A percentile compares a stretch with the other conserved stretches of the same genome.
Evolutionary conservation across 306 rosid species (phyloP).

Genomic region (Acacia confusa): DNA sequence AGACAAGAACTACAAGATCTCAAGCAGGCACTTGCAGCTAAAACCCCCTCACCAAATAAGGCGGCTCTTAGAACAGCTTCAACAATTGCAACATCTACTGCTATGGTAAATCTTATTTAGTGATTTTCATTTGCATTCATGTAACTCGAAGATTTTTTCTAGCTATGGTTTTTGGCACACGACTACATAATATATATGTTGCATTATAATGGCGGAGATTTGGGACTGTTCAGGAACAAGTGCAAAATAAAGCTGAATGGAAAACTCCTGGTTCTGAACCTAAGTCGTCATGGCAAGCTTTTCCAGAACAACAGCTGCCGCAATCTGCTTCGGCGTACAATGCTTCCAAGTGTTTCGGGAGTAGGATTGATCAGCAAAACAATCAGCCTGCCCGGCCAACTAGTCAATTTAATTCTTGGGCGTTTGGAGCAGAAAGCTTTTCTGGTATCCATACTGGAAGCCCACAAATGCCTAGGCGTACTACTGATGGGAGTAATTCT

Average conservation of each 20-base stretch:
- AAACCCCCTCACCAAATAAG: slow-evolving; percentile 55
- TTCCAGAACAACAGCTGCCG: slow-evolving; percentile 56
- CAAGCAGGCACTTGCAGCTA: slow-evolving; percentile 73
- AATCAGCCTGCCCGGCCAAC: slow-evolving; percentile 42
- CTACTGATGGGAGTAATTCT: slow-evolving; percentile 31
- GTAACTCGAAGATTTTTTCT: slow-evolving; percentile 12
- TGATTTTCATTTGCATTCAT: slow-evolving; percentile 7
- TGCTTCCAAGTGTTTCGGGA: slow-evolving; percentile 58
- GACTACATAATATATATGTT: not conserved
- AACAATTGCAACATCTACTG: slow-evolving; percentile 41
- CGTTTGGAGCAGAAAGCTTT: slow-evolving; percentile 72
- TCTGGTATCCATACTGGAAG: slow-evolving; percentile 51
- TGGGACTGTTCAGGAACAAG: slow-evolving; percentile 38
- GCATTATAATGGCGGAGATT: slow-evolving; percentile 24
- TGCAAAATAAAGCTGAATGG: slow-evolving; percentile 54
- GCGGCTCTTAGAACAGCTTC: slow-evolving; percentile 48
- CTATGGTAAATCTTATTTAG: slow-evolving; percentile 32
- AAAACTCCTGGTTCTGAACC: slow-evolving; percentile 58
- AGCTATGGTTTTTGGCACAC: slow-evolving; percentile 8
- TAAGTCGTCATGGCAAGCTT: slow-evolving; percentile 77
- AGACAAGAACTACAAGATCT: slow-evolving; percentile 94
- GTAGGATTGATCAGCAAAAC: slow-evolving; percentile 58
- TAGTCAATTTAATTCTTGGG: slow-evolving; percentile 65
- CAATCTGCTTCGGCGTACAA: slow-evolving; percentile 43
- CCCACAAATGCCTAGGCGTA: slow-evolving; percentile 43